A percentile compares a stretch with the other conserved stretches of the same genome.
These are phyloP conservation scores for Penicillium sp. DNA, from an alignment of 2,329 filamentous ascomycete genomes.

Conservation along the genomic window DNA sequence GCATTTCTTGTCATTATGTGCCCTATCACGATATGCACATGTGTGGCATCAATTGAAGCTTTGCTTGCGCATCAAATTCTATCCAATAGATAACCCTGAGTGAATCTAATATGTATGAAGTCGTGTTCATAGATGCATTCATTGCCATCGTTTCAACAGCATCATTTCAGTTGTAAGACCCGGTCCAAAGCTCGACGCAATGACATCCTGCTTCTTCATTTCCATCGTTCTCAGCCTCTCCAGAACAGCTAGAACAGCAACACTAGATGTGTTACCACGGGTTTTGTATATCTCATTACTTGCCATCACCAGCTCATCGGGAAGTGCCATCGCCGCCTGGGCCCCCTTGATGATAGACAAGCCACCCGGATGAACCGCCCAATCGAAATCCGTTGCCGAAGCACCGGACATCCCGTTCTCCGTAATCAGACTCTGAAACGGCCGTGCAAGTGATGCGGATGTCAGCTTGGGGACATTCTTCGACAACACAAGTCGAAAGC, in stretches of 20 bases:
- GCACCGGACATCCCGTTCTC: not conserved
- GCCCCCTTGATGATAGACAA: not conserved
- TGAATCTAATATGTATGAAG: too few species aligned
- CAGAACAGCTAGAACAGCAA: not conserved
- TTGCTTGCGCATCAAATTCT: not conserved
- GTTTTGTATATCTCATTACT: not conserved
- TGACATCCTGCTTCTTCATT: not conserved
- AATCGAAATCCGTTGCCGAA: not conserved
- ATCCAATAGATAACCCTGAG: too few species aligned
- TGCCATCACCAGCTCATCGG: not conserved
- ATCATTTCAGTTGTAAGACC: not conserved
- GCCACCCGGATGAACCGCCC: not conserved
- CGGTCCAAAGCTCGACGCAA: not conserved
- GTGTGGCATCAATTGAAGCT: not conserved
- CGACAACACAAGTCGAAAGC: not conserved
- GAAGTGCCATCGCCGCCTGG: not conserved
- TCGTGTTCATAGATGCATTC: not conserved
- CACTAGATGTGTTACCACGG: not conserved
- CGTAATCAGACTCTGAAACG: not conserved
- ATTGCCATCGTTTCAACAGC: not conserved
- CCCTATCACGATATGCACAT: too few species aligned
- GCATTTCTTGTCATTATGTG: too few species aligned
- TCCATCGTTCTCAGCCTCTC: not conserved
- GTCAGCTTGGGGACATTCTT: not conserved
- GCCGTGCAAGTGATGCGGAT: not conserved